Evolutionary conservation across 805 yeast genomes (phyloP).

Genomic region (Wickerhamiella cacticola): DNA sequence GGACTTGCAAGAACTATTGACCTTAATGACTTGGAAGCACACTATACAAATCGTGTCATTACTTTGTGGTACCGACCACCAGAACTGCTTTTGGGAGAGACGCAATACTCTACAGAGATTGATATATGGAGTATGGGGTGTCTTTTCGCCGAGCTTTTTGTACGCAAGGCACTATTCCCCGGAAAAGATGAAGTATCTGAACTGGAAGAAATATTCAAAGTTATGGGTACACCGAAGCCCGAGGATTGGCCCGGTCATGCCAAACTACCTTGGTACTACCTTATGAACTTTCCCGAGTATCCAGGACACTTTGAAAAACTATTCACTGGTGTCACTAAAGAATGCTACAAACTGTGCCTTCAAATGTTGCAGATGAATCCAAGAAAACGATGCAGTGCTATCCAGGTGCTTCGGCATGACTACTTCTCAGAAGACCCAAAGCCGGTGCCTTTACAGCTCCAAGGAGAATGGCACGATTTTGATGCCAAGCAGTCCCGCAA

Average conservation of each 20-base stretch:
- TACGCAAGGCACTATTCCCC: slow-evolving; percentile 64
- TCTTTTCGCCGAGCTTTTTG: slow-evolving; percentile 67
- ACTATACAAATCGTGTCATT: slow-evolving; percentile 89
- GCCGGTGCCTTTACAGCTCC: slow-evolving; percentile 49
- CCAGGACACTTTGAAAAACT: slow-evolving; percentile 32
- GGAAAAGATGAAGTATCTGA: slow-evolving; percentile 86
- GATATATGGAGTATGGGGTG: slow-evolving; percentile 98
- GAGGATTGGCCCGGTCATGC: slow-evolving; percentile 69
- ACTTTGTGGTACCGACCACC: slow-evolving; percentile 98
- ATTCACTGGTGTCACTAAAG: slow-evolving; percentile 36
- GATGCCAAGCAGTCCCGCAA: slow-evolving; percentile 57
- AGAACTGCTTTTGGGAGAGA: slow-evolving; percentile 78
- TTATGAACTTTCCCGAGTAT: slow-evolving; percentile 48
- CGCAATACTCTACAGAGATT: slow-evolving; percentile 79
- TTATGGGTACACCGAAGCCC: slow-evolving; percentile 76
- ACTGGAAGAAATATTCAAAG: slow-evolving; percentile 56
- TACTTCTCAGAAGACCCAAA: slow-evolving; percentile 63
- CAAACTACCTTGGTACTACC: slow-evolving; percentile 83
- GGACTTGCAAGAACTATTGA: slow-evolving; percentile 59
- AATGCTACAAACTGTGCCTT: slow-evolving; percentile 48
- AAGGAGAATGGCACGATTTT: slow-evolving; percentile 91
- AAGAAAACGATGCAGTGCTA: slow-evolving; percentile 49
- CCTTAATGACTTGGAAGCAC: slow-evolving; percentile 37
- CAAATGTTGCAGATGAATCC: slow-evolving; percentile 62
- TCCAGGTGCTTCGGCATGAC: slow-evolving; percentile 52